These are phyloP conservation scores for Shiraia bambusicola DNA, from an alignment of 2,329 filamentous ascomycete species.

Conservation along the genomic window DNA sequence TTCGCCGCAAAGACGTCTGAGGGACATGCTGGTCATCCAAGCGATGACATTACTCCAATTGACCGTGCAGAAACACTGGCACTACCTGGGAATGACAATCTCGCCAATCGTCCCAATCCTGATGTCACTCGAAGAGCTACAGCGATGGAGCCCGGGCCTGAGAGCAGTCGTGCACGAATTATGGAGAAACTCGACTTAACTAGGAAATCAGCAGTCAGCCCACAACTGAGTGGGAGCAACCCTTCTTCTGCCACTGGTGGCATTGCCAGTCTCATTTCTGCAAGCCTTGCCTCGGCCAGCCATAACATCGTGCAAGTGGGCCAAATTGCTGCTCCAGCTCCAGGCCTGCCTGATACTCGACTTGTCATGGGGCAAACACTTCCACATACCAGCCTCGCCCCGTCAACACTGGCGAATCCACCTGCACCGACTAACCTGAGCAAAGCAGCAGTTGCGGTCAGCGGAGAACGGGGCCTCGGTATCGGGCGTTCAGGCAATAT, in stretches of 20 bases:
- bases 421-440: constrained; percentile 84
- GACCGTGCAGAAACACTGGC: constrained; percentile 68
- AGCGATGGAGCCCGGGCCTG: constrained; percentile 62
- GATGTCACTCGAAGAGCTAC: constrained; percentile 64
- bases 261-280: constrained; percentile 82
- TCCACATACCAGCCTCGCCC: constrained; percentile 69
- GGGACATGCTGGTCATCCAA: constrained; percentile 57
- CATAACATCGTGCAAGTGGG: constrained; percentile 74
- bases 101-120: constrained; percentile 66
- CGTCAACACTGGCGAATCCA: constrained; percentile 77
- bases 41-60: constrained; percentile 54
- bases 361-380: constrained; percentile 48
- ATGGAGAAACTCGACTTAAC: constrained; percentile 92
- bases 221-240: constrained; percentile 44
- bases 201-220: constrained; percentile 69
- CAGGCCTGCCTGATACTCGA: constrained; percentile 40
- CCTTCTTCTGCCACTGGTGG: constrained; percentile 59
- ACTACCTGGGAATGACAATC: constrained; percentile 60
- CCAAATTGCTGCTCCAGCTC: constrained; percentile 44
- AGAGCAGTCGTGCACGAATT: constrained; percentile 74
- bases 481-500: constrained; percentile 65
- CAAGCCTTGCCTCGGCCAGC: constrained; percentile 71
- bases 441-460: constrained; percentile 78
- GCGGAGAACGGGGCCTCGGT: constrained; percentile 70
- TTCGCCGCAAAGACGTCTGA: constrained; percentile 81